Percentiles rank a stretch among this genome's conserved stretches.
Conservation (phyloP, 805 yeast species). For the Starmerella riodocensis region DNA sequence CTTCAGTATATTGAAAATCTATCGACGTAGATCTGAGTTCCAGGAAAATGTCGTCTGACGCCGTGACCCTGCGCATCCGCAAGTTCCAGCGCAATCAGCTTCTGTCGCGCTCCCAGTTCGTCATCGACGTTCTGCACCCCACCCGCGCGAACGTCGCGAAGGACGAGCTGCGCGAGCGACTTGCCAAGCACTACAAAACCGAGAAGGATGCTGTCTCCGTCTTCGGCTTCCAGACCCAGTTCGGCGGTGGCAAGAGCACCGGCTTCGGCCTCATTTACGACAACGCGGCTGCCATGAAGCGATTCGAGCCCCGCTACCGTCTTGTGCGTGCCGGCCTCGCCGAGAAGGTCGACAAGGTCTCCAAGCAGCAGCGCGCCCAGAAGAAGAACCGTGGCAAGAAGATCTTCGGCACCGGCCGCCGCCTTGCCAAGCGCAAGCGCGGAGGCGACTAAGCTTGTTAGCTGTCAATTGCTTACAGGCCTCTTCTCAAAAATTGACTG, state of each 20-base stretch:
- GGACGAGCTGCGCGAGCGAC: slow-evolving; percentile 95
- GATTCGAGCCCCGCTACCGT: slow-evolving; percentile 98
- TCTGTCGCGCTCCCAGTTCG: slow-evolving; percentile 98
- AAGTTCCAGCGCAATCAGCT: slow-evolving; percentile 98
- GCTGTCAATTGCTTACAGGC: neutral
- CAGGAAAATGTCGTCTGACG: slow-evolving; percentile 59
- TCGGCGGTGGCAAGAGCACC: slow-evolving; percentile 99
- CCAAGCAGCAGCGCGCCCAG: slow-evolving; percentile 99
- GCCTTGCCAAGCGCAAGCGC: slow-evolving; percentile 58
- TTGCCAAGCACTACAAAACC: slow-evolving; percentile 78
- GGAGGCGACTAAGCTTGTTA: slow-evolving; percentile 13
- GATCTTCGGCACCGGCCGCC: slow-evolving; percentile 95
- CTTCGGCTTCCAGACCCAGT: slow-evolving; percentile 98
- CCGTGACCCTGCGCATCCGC: slow-evolving; percentile 99
- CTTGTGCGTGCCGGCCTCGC: slow-evolving; percentile 98
- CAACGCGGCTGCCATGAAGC: slow-evolving; percentile 94
- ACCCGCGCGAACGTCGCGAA: slow-evolving; percentile 97
- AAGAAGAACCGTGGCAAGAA: slow-evolving; percentile 99
- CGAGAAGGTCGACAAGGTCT: slow-evolving; percentile 87
- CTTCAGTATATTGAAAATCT: slow-evolving; percentile 12
- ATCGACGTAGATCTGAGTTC: too few species aligned
- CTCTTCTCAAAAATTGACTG: slow-evolving; percentile 1
- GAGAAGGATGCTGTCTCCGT: slow-evolving; percentile 92
- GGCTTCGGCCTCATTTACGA: slow-evolving; percentile 99
- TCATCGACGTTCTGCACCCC: slow-evolving; percentile 98